Evolutionary conservation across 768 basidiomycete species (phyloP), one percentile per base, ranked within the genome.

Genomic region (Mycena olivaceomarginata): DNA sequence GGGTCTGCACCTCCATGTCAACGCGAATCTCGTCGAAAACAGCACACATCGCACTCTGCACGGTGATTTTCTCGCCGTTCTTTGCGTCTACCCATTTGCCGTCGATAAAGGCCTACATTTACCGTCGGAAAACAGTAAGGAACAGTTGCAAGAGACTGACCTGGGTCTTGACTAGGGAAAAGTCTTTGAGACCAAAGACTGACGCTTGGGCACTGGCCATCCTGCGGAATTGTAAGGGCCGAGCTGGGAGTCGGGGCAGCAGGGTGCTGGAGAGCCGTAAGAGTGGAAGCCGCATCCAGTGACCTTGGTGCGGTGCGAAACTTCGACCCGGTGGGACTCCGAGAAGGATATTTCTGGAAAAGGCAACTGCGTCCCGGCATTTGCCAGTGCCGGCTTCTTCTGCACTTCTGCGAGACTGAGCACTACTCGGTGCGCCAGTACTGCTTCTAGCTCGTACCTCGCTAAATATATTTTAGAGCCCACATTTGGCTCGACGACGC

Each of bases 71-170:
- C 70, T 90, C 92, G 9, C 94, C 94, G 60, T 91, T 92, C 78
- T 91, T 91, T n/a, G 96, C 93, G 77, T 95, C 93, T 3, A 96
- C 87, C 95, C 96, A 97, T 84, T 97, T 92, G 0, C 97, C 98
- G 81, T 93, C 91, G 83, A 99, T 95, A 75, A 94, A 90, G 0
- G 90, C 96, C 85, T 75, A 62, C 13, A n/a, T 67, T 40, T 64
- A 16, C 10, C 0, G 40, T 63, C 5, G 39, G 20, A n/a, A 57
- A 41, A 39, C 20, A n/a, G 7, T 11, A 11, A 40, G n/a, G 20
- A 37, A 41, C 56, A n/a, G 40, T 22, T 11, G 20, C 39, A 20
- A 63, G 15, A 22, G 56, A 45, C 72, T 37, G 45, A 91, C 96
- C 85, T 77, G 70, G 46, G 70, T 76, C 57, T 75, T 94, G 82